Evolutionary conservation across 2,329 filamentous ascomycete genomes (phyloP).

Genomic region (Pseudogymnoascus sp.): DNA sequence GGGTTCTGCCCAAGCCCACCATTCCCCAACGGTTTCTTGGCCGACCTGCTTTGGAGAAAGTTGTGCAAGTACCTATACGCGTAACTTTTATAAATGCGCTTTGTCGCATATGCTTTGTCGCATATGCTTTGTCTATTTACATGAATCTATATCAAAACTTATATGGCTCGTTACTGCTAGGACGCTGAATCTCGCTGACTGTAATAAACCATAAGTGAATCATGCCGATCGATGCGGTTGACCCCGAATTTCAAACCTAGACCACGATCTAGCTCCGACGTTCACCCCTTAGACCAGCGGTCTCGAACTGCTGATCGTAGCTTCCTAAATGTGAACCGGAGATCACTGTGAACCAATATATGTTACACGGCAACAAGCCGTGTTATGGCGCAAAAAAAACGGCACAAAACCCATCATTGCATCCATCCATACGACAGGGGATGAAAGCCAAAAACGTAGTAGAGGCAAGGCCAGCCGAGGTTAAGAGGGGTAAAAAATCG

Average conservation of each 20-base stretch:
- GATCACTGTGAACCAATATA: background rate
- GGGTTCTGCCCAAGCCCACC: background rate
- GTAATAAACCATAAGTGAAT: background rate
- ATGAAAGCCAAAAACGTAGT: background rate
- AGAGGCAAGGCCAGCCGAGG: background rate
- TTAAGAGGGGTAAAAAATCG: background rate
- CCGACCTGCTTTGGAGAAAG: background rate
- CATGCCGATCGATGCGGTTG: background rate
- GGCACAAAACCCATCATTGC: too few relatives aligned
- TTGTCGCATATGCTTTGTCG: background rate
- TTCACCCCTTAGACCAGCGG: background rate
- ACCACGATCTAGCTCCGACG: background rate
- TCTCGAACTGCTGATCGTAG: background rate
- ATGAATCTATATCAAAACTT: background rate
- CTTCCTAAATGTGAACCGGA: background rate
- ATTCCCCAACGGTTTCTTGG: background rate
- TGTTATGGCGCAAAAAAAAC: background rate
- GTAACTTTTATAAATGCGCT: background rate
- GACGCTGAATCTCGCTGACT: background rate
- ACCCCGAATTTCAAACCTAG: background rate
- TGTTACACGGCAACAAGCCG: background rate
- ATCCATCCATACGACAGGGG: background rate
- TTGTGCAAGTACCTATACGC: background rate
- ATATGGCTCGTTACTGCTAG: background rate
- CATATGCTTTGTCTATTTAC: background rate